Base-by-base conservation (phyloP, 768 basidiomycete species). In the Xanthoconium purpureum region DNA sequence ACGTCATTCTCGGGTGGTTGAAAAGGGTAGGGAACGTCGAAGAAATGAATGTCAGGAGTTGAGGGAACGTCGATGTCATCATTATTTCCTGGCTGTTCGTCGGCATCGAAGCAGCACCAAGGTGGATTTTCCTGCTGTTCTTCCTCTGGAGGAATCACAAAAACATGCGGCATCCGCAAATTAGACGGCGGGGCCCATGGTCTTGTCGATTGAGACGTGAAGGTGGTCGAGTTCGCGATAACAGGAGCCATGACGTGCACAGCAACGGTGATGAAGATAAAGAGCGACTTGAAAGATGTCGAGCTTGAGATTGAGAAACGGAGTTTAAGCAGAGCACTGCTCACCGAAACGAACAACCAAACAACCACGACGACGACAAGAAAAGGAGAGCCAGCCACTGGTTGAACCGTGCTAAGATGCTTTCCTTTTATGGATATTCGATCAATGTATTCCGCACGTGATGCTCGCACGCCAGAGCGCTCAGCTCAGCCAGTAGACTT, bases 101-200 rank as follows among this genome's bases (percentile, higher is more conserved):
- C 74, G 24, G 84, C 82, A 63, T 84, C 76, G 65, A 84, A 84
- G 66, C 73, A 83, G 61, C 82, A 82, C 77, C 78, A 84, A 20
- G 81, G 72, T 7, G 79, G 78, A n/a, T 70, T 72, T 18, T 77
- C 65, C 56, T 52, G 65, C 18, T 72, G 71, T 47, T 85, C 84
- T 68, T 85, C 84, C 63, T 80, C 82, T 20, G 84, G 84, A 15
- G 84, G 83, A 37, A 79, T 67, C 29, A 84, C 76, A 56, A 81
- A 82, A 55, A 85, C 81, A 53, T 78, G 74, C 24, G 82, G 83
- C 72, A 80, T 57, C 9, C 56, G 70, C 18, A 59, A 45, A 43
- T 47, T 47, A 15, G 57, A 42, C 15, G 57, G 50, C 10, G 35
- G 52, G 3, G 47, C 20, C 11, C 47, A 39, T 17, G 48, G 43